These are phyloP conservation scores for Dryadomyces quercivorus DNA, from an alignment of 2,329 filamentous ascomycete species.

Conservation along the genomic window DNA sequence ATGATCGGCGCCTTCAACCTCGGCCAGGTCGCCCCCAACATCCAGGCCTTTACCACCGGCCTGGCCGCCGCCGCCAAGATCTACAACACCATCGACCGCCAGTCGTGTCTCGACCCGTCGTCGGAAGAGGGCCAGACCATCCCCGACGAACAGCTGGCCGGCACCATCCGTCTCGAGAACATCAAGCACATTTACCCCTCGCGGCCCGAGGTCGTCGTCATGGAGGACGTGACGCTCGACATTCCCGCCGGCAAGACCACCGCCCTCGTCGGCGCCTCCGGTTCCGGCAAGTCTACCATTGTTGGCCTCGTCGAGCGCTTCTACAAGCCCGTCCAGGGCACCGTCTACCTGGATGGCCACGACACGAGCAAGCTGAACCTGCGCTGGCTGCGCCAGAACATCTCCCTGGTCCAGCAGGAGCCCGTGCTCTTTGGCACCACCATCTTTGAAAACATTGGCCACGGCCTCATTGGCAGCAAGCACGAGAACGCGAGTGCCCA, in stretches of 20 bases:
- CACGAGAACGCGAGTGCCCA: constrained; percentile 58
- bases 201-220: constrained; percentile 77
- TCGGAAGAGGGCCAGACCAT: constrained; percentile 60
- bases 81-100: constrained; percentile 81
- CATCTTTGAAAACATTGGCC: constrained; percentile 80
- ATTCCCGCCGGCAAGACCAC: constrained; percentile 88
- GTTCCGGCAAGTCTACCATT: constrained; percentile 89
- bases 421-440: constrained; percentile 82
- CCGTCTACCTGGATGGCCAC: constrained; percentile 69
- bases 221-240: constrained; percentile 67
- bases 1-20: constrained; percentile 90
- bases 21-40: constrained; percentile 74
- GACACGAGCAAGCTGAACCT: constrained; percentile 75
- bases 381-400: constrained; percentile 82
- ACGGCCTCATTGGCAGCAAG: constrained; percentile 77
- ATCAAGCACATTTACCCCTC: constrained; percentile 94
- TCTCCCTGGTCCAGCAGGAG: constrained; percentile 87
- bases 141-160: constrained; percentile 49
- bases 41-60: constrained; percentile 74
- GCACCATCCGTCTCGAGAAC: constrained; percentile 67
- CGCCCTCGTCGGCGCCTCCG: constrained; percentile 85
- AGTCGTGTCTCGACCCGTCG: constrained; percentile 71
- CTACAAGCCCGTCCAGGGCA: constrained; percentile 76
- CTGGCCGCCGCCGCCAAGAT: constrained; percentile 84
- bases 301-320: constrained; percentile 89